phyloP scores from a whole-genome alignment of 2,329 filamentous ascomycete species.

The Fusarium miscanthi region DNA sequence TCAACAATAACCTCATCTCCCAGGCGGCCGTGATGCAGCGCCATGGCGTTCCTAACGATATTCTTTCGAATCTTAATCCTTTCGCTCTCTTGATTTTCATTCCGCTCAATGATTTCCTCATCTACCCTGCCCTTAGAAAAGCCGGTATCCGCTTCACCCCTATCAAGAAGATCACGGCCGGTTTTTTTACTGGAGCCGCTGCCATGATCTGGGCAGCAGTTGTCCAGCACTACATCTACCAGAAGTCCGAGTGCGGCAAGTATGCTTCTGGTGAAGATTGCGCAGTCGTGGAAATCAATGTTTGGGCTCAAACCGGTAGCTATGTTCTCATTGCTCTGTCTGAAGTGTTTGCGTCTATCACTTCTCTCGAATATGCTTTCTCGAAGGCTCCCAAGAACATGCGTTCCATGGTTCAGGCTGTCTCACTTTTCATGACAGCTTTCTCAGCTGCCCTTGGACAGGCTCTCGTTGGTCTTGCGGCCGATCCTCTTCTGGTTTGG shows the following conservation, averaged over 20 bases:
- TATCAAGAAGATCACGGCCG: slow-evolving; percentile 79
- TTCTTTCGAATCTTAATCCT: slow-evolving; percentile 79
- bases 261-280: slow-evolving; percentile 48
- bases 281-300: slow-evolving; percentile 60
- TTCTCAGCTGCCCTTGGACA: slow-evolving; percentile 76
- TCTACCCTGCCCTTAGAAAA: slow-evolving; percentile 76
- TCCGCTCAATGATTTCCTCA: slow-evolving; percentile 72
- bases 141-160: slow-evolving; percentile 75
- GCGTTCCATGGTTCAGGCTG: slow-evolving; percentile 75
- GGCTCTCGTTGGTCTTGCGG: slow-evolving; percentile 56
- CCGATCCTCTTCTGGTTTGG: slow-evolving; percentile 77
- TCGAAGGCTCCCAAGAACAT: slow-evolving; percentile 82
- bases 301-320: slow-evolving; percentile 67
- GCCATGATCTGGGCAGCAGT: slow-evolving; percentile 69
- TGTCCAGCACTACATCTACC: slow-evolving; percentile 71
- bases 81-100: slow-evolving; percentile 80
- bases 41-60: slow-evolving; percentile 79
- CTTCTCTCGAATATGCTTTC: slow-evolving; percentile 78
- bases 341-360: slow-evolving; percentile 63
- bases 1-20: slow-evolving; percentile 69
- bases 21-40: slow-evolving; percentile 75
- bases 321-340: slow-evolving; percentile 62
- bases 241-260: slow-evolving; percentile 67
- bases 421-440: slow-evolving; percentile 76
- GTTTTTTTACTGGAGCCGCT: slow-evolving; percentile 72